A percentile compares a stretch with the other conserved stretches of the same genome.
phyloP scores from a whole-genome alignment of 805 yeast species.

The Naumovozyma baii region DNA sequence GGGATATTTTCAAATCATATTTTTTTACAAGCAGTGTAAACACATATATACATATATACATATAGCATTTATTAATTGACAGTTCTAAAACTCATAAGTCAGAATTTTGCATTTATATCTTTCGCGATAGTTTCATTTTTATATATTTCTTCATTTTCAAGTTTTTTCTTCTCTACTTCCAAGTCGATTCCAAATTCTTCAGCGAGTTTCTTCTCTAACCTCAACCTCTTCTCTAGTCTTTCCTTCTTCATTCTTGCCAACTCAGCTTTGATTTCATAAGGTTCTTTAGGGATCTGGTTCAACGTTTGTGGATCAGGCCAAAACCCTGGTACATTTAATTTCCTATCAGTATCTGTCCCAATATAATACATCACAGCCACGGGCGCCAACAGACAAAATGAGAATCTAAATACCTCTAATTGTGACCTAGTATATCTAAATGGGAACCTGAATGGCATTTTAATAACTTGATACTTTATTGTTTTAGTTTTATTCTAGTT shows the following conservation, averaged over 20 bases:
- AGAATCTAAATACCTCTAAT: constrained; percentile 51
- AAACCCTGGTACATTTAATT: constrained; percentile 84
- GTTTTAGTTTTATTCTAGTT: too few species aligned
- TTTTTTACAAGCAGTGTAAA: neutral
- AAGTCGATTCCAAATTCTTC: constrained; percentile 55
- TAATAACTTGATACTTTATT: too few species aligned
- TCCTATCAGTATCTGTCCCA: constrained; percentile 81
- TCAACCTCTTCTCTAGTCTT: constrained; percentile 59
- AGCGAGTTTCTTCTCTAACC: constrained; percentile 61
- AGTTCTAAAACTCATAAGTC: neutral
- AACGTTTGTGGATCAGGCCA: constrained; percentile 95
- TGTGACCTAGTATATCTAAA: constrained; percentile 39
- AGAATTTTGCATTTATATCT: too few species aligned
- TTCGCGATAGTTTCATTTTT: too few species aligned
- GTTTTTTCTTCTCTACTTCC: constrained; percentile 36
- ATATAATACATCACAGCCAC: constrained; percentile 88
- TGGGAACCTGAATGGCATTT: constrained; percentile 14
- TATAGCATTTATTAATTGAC: constrained; percentile 1
- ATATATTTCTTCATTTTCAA: constrained; percentile 25
- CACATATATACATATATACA: neutral
- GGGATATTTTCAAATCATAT: too few species aligned
- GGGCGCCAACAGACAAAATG: constrained; percentile 79
- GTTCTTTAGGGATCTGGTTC: constrained; percentile 87
- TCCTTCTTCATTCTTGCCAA: constrained; percentile 77
- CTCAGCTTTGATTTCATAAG: constrained; percentile 84